These are phyloP conservation scores for Vitis cinerea DNA, from an alignment of 164 flowering plant genomes.

Conservation along the genomic window DNA sequence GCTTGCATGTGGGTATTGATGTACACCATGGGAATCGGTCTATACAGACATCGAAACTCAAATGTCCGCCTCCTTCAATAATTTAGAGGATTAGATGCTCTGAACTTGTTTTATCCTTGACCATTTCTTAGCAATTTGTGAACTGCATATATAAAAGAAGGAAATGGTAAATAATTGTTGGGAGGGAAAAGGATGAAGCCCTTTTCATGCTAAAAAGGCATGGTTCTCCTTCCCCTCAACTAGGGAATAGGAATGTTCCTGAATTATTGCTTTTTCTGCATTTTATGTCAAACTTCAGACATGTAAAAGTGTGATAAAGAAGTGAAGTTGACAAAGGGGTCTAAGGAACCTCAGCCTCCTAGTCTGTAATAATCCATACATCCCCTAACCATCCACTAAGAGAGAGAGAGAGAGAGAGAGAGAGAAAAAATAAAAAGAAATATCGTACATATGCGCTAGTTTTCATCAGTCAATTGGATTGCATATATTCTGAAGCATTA, in stretches of 20 bases:
- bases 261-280: background rate
- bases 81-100: too few relatives aligned
- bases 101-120: too few relatives aligned
- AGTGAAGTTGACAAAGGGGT: background rate
- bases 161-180: too few relatives aligned
- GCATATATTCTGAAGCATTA: constrained; percentile 8
- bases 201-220: too few relatives aligned
- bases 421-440: background rate
- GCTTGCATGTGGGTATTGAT: too few relatives aligned
- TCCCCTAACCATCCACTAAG: background rate
- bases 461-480: background rate
- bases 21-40: too few relatives aligned
- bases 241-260: background rate
- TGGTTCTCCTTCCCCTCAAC: too few relatives aligned
- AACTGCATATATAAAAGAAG: too few relatives aligned
- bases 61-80: too few relatives aligned
- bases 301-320: background rate
- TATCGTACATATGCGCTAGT: background rate
- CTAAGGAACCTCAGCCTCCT: background rate
- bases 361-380: background rate
- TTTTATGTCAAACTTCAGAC: background rate
- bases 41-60: too few relatives aligned
- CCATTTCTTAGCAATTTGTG: too few relatives aligned
- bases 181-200: too few relatives aligned
- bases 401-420: background rate